Evolutionary conservation across 345 rosid genomes (phyloP).

Genomic region (Draba incana): DNA sequence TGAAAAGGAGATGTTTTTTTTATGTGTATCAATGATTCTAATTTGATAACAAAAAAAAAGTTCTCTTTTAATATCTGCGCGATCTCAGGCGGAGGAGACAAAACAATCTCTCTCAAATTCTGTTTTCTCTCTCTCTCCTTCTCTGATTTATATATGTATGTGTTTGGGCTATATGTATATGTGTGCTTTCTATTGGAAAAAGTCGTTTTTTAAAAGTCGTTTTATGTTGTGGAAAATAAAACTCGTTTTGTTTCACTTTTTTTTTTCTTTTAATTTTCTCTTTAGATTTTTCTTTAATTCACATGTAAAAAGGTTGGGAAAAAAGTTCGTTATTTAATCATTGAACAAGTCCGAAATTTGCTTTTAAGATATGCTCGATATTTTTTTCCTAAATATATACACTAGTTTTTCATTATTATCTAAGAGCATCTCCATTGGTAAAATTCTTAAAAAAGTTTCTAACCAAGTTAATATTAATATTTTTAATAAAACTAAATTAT

Average conservation of each 20-base stretch:
- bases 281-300: conserved; percentile 13
- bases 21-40: no score
- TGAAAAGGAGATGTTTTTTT: no score
- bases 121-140: conserved; percentile 25
- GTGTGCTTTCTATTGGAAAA: background rate
- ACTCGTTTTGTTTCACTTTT: background rate
- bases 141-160: conserved; percentile 2
- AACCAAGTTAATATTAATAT: no score
- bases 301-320: conserved; percentile 17
- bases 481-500: no score
- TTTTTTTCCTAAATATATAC: background rate
- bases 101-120: conserved; percentile 30
- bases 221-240: conserved; percentile 21
- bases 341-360: background rate
- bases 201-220: conserved; percentile 6
- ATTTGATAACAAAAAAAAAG: no score
- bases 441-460: no score
- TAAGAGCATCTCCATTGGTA: background rate
- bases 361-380: background rate
- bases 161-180: background rate
- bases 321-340: background rate
- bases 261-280: no score
- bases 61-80: conserved; percentile 11
- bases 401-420: background rate
- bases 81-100: conserved; percentile 38